These are phyloP conservation scores for Pythium pectinolyticum DNA, from an alignment of 352 stramenopile genomes.

Conservation along the genomic window DNA sequence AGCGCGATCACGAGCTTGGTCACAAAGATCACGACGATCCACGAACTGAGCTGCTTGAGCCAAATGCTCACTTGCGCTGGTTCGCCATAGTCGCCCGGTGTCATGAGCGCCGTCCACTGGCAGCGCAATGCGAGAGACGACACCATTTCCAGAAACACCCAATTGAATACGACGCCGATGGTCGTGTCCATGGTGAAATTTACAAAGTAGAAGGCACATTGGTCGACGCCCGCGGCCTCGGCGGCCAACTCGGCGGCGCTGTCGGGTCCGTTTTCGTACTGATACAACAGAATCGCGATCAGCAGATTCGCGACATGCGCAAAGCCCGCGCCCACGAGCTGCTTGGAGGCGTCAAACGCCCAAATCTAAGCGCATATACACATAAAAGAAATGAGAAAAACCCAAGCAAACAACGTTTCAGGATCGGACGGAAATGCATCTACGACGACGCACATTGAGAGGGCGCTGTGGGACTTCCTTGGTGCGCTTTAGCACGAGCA, in stretches of 20 bases:
- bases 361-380: constrained; percentile 40
- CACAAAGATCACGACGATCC: constrained; percentile 78
- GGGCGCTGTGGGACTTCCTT: constrained; percentile 72
- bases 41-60: constrained; percentile 74
- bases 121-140: constrained; percentile 55
- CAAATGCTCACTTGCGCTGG: constrained; percentile 60
- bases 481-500: constrained; percentile 77
- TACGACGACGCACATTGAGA: constrained; percentile 46
- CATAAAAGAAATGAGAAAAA: neutral
- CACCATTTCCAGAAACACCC: constrained; percentile 63
- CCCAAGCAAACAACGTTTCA: neutral
- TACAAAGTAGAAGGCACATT: constrained; percentile 89
- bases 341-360: constrained; percentile 86
- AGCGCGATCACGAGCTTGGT: constrained; percentile 80
- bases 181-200: constrained; percentile 89
- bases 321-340: constrained; percentile 83
- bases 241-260: constrained; percentile 33
- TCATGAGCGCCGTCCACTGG: constrained; percentile 57
- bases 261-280: constrained; percentile 47
- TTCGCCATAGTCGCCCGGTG: constrained; percentile 78
- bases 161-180: constrained; percentile 84
- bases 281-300: constrained; percentile 87
- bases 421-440: constrained; percentile 4
- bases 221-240: constrained; percentile 24
- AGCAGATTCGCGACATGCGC: constrained; percentile 82